These are phyloP conservation scores for Picea sitchensis DNA, from an alignment of 75 land plant genomes.

Conservation along the genomic window DNA sequence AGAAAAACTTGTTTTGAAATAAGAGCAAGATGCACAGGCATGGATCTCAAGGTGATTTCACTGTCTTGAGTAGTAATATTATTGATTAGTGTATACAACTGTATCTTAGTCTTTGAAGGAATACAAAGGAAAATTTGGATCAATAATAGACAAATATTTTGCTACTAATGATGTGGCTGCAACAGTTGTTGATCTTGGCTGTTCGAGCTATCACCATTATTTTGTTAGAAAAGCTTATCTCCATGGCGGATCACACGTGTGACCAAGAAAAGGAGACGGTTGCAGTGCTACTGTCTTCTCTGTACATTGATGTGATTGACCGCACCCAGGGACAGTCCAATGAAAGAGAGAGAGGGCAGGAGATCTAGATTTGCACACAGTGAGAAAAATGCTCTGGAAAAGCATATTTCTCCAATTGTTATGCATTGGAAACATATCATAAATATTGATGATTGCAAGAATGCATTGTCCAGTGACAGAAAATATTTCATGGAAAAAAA, in stretches of 20 bases:
- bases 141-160: constrained; percentile 14
- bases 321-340: constrained; percentile 9
- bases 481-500: too few species aligned
- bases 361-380: neutral
- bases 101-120: constrained; percentile 7
- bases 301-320: constrained; percentile 58
- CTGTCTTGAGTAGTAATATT: constrained; percentile 4
- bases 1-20: too few species aligned
- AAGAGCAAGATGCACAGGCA: too few species aligned
- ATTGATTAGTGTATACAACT: neutral
- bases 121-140: constrained; percentile 15
- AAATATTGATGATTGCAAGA: too few species aligned
- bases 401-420: too few species aligned
- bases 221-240: constrained; percentile 73
- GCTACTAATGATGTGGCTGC: constrained; percentile 31
- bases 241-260: constrained; percentile 65
- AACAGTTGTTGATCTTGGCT: constrained; percentile 50
- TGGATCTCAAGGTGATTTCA: too few species aligned
- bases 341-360: neutral
- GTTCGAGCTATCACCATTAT: constrained; percentile 44
- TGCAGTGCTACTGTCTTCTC: constrained; percentile 58
- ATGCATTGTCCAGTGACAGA: too few species aligned
- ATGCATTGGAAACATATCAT: neutral
- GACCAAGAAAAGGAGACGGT: constrained; percentile 85
- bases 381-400: neutral